phyloP scores from a whole-genome alignment of 2,329 filamentous ascomycete genomes.

The Gaeumannomyces sp. region DNA sequence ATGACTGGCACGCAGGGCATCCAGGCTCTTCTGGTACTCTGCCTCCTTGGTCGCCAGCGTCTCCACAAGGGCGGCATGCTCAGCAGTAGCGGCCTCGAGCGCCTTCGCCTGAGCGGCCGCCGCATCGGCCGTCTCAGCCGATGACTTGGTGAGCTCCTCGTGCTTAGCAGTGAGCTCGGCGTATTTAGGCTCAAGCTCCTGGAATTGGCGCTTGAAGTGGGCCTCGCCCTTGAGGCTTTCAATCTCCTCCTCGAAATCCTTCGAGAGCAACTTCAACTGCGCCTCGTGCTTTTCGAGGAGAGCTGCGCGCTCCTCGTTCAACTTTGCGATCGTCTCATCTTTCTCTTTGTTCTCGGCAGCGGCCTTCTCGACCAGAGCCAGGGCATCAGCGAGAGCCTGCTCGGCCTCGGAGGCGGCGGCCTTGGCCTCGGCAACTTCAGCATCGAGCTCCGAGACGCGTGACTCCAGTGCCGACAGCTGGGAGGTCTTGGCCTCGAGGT shows the following conservation, averaged over 20 bases:
- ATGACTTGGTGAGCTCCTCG: constrained; percentile 8
- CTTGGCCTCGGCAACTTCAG: constrained; percentile 40
- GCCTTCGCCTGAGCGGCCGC: constrained; percentile 36
- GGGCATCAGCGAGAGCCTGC: constrained; percentile 40
- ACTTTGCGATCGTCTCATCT: constrained; percentile 41
- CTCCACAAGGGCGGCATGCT: constrained; percentile 37
- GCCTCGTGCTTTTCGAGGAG: constrained; percentile 45
- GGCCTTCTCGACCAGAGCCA: constrained; percentile 42
- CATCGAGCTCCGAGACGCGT: constrained; percentile 36
- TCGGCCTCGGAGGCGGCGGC: constrained; percentile 35
- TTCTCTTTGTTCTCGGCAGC: constrained; percentile 40
- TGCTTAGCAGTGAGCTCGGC: constrained; percentile 32
- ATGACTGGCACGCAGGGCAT: constrained; percentile 49
- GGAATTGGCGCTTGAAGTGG: constrained; percentile 57
- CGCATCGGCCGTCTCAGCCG: constrained; percentile 25
- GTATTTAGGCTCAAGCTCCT: constrained; percentile 53
- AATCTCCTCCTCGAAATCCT: constrained; percentile 60
- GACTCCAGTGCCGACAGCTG: constrained; percentile 33
- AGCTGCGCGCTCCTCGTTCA: constrained; percentile 42
- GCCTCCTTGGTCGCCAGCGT: constrained; percentile 45
- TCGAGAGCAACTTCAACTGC: constrained; percentile 51
- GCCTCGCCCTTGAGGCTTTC: constrained; percentile 57
- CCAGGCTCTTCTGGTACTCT: constrained; percentile 47
- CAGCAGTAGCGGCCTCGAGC: constrained; percentile 35
- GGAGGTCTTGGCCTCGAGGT: constrained; percentile 36